Percentiles rank a stretch among this genome's conserved stretches.
Conservation (phyloP, 2,329 filamentous ascomycete genomes). For the Fonsecaea pedrosoi region DNA sequence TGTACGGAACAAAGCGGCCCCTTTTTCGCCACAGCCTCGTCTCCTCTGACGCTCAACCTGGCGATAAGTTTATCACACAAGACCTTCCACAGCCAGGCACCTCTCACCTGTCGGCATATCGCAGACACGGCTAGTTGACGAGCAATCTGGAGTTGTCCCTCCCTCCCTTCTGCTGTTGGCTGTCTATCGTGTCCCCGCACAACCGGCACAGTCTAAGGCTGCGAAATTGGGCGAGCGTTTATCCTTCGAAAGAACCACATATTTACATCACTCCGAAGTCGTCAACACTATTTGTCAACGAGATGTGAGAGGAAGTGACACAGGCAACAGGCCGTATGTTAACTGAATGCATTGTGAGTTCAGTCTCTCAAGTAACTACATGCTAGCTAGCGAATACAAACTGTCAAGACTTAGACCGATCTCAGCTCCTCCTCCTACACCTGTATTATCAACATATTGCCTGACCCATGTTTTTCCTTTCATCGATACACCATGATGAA, state of each 20-base stretch:
- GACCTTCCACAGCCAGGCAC: neutral
- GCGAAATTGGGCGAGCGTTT: neutral
- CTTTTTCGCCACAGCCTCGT: neutral
- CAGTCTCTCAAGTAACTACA: conserved; percentile 18
- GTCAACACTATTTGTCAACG: neutral
- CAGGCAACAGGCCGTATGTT: neutral
- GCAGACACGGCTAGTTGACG: neutral
- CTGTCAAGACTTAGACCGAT: conserved; percentile 12
- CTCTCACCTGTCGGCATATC: neutral
- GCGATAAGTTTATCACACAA: neutral
- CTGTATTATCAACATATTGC: conserved; percentile 27
- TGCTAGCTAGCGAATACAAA: conserved; percentile 27
- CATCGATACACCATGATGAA: conserved; percentile 28
- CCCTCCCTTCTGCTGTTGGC: neutral
- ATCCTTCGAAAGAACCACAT: neutral
- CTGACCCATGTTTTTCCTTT: conserved; percentile 19
- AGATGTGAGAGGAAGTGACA: neutral
- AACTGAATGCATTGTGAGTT: conserved; percentile 21
- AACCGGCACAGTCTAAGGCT: neutral
- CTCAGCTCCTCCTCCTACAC: conserved; percentile 21
- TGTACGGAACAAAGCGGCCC: neutral
- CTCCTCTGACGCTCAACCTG: neutral
- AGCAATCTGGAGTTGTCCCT: neutral
- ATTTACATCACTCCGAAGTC: no score
- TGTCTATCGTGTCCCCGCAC: neutral